These are phyloP conservation scores for Aspergillus terreus DNA, from an alignment of 2,329 filamentous ascomycete genomes.

Conservation along the genomic window DNA sequence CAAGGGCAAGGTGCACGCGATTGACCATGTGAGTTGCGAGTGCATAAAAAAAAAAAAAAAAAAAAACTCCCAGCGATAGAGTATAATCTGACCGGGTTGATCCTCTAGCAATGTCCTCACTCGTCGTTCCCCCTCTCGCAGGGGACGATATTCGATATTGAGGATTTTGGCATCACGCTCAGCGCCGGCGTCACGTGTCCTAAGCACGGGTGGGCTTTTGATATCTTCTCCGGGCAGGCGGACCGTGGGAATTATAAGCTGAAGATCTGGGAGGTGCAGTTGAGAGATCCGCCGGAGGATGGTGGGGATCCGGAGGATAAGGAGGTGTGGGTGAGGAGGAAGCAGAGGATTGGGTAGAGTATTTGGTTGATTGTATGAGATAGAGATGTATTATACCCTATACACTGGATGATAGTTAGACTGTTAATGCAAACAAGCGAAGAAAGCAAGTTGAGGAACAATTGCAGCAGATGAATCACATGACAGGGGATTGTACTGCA, in stretches of 20 bases:
- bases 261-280: slow-evolving; percentile 61
- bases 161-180: slow-evolving; percentile 59
- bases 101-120: slow-evolving; percentile 60
- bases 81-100: slow-evolving; percentile 1
- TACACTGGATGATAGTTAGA: too few relatives aligned
- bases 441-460: too few relatives aligned
- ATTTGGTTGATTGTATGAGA: too few relatives aligned
- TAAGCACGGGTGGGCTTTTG: slow-evolving; percentile 70
- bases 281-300: slow-evolving; percentile 35
- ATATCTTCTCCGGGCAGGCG: slow-evolving; percentile 59
- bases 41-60: background rate
- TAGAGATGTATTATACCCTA: too few relatives aligned
- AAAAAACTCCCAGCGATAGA: background rate
- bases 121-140: slow-evolving; percentile 63
- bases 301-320: slow-evolving; percentile 16
- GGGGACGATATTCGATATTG: slow-evolving; percentile 64
- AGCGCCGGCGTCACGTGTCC: slow-evolving; percentile 61
- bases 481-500: too few relatives aligned
- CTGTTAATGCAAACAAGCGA: too few relatives aligned
- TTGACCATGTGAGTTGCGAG: slow-evolving; percentile 63
- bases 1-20: slow-evolving; percentile 60
- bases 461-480: too few relatives aligned
- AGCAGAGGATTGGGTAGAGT: slow-evolving; percentile 28
- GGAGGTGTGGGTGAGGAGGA: slow-evolving; percentile 34
- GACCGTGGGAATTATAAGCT: slow-evolving; percentile 62